Base-by-base conservation (phyloP, 2,329 filamentous ascomycete genomes). In the Pseudogymnoascus sp. region DNA sequence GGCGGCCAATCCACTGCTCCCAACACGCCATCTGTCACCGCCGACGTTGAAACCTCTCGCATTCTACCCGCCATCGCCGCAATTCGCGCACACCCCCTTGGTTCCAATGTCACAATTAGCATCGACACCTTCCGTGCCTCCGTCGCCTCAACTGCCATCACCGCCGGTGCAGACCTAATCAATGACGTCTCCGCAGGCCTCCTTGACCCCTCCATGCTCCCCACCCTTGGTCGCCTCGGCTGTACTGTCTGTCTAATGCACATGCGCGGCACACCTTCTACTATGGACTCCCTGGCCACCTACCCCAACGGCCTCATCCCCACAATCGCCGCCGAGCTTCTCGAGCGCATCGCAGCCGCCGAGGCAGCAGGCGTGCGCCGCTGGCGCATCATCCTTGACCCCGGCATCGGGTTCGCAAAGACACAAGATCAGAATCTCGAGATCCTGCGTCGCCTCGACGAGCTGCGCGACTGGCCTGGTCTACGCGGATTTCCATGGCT, bases 321-420 rank as follows among this genome's bases (percentile, higher is more conserved):
- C 0, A 81, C 78, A 17, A 78, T 90, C 2, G 78, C 75, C 2
- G 63, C 67, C 1, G 87, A 90, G 68, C 78, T 90, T 0, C 72
- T 76, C 1, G 73, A 73, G 1, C 82, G 92, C 13, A 82, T 97
- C 4, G 77, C 77, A 0, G 89, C 84, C 1, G 94, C 94, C 21
- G 81, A 95, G 73, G 81, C 78, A 11, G 92, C 91, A 0, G 94
- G 94, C 0, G 83, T 99, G 44, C 82, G 90, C 3, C 86, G 92
- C 58, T 99, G 94, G 94, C 89, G 93, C 66, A 95, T 99, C 66
- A 86, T 97, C 35, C 84, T 97, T 1, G 94, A 99, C 72, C 94
- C 94, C 0, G 94, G 94, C 0, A 83, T 99, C 33, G 94, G 94
- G 0, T 99, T 99, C 71, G 92, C 94, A 61, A 99, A 99, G 77